phyloP scores from a whole-genome alignment of 352 stramenopile genomes.

The Pseudoperonospora humuli region DNA sequence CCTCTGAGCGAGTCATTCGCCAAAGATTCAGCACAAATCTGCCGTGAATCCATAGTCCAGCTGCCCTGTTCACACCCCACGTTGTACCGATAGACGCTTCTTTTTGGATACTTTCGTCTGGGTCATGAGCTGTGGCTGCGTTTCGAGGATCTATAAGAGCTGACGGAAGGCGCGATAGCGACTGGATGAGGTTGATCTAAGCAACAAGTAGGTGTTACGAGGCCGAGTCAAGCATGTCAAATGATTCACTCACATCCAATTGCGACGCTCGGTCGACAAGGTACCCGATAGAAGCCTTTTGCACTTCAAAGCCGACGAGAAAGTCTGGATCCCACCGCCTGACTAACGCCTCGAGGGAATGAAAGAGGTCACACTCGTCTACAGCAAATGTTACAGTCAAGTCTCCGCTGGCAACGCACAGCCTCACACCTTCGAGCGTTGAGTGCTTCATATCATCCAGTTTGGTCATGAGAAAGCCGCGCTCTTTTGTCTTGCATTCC shows the following conservation, averaged over 20 bases:
- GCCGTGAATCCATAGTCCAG: conserved; percentile 85
- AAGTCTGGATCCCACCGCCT: conserved; percentile 84
- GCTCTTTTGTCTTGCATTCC: conserved; percentile 38
- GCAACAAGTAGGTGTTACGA: conserved; percentile 12
- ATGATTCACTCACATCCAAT: conserved; percentile 38
- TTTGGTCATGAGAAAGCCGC: conserved; percentile 39
- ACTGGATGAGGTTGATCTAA: conserved; percentile 69
- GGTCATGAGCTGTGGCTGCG: conserved; percentile 12
- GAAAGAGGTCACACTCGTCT: conserved; percentile 57
- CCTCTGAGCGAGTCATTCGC: conserved; percentile 79
- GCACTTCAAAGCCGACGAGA: conserved; percentile 82
- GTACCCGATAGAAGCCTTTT: conserved; percentile 74
- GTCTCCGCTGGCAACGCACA: conserved; percentile 33
- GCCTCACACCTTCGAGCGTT: conserved; percentile 12
- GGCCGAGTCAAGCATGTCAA: neutral
- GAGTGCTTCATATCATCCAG: conserved; percentile 13
- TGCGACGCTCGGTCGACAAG: conserved; percentile 55
- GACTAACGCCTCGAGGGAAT: conserved; percentile 44
- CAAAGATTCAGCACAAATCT: conserved; percentile 90
- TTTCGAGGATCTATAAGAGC: conserved; percentile 51
- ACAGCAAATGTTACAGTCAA: conserved; percentile 22
- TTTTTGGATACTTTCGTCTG: conserved; percentile 19
- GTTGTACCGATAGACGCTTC: conserved; percentile 59
- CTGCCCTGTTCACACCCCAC: conserved; percentile 76
- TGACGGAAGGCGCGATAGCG: conserved; percentile 49